Percentiles rank a stretch among this genome's conserved stretches.
Conservation (phyloP, 2,329 filamentous ascomycete genomes). For the Magnaporthales sp. region DNA sequence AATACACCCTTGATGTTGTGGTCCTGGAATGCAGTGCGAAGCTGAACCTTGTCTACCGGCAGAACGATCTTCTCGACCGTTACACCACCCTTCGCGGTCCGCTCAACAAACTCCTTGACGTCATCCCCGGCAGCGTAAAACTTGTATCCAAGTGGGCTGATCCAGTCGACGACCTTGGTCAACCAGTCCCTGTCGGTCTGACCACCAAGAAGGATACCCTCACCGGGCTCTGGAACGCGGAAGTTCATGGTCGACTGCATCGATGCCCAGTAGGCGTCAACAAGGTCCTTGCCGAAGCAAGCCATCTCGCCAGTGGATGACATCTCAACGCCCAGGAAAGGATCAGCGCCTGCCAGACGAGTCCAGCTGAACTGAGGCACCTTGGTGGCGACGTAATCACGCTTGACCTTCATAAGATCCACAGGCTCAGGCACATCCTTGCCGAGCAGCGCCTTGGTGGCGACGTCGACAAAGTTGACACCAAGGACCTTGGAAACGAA, state of each 20-base stretch:
- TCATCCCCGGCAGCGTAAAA: conserved; percentile 75
- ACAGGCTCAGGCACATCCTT: conserved; percentile 74
- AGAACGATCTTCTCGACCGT: conserved; percentile 89
- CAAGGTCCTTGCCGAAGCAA: conserved; percentile 91
- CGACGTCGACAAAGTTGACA: conserved; percentile 92
- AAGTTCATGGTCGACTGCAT: conserved; percentile 99
- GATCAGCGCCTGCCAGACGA: conserved; percentile 90
- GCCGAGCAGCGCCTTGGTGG: conserved; percentile 84
- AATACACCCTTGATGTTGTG: conserved; percentile 94
- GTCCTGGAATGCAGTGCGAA: conserved; percentile 93
- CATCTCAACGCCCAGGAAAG: conserved; percentile 98
- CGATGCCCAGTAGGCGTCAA: conserved; percentile 97
- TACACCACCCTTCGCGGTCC: conserved; percentile 55
- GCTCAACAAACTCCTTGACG: conserved; percentile 79
- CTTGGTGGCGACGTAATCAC: conserved; percentile 92
- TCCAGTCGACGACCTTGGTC: conserved; percentile 72
- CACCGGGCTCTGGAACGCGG: conserved; percentile 86
- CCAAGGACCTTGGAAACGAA: conserved; percentile 97
- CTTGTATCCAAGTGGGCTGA: conserved; percentile 88
- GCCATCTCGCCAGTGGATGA: conserved; percentile 94
- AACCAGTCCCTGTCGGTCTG: conserved; percentile 62
- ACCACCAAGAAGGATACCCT: conserved; percentile 91
- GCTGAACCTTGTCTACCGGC: conserved; percentile 88
- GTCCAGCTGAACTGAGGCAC: conserved; percentile 99
- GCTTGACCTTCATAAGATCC: conserved; percentile 83